Conservation (phyloP, 805 yeast species). For the Saccharomycopsis malanga region DNA sequence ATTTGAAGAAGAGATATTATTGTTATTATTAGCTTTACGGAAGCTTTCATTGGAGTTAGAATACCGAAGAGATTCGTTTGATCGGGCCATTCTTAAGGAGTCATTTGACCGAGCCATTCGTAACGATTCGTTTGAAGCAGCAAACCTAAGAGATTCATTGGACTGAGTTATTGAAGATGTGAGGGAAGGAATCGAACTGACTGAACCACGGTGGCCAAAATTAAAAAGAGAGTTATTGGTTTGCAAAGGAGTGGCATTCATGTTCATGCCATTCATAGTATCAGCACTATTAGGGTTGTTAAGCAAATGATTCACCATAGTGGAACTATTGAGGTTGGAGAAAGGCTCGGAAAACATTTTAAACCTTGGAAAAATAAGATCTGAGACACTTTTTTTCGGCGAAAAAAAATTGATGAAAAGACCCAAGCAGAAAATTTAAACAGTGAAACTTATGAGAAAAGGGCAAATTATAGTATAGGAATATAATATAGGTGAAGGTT, state of each 20-base stretch:
- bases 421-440: too few relatives aligned
- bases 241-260: constrained; percentile 36
- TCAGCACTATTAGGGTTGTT: neutral
- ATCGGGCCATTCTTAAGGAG: constrained; percentile 2
- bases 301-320: neutral
- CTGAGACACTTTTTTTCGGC: neutral
- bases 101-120: constrained; percentile 5
- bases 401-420: neutral
- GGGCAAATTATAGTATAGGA: too few relatives aligned
- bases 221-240: constrained; percentile 69
- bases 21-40: neutral
- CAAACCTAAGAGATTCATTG: constrained; percentile 12
- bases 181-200: constrained; percentile 17
- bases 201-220: constrained; percentile 32
- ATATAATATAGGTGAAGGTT: too few relatives aligned
- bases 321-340: neutral
- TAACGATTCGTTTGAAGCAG: constrained; percentile 15
- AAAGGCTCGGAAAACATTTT: neutral
- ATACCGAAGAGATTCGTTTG: constrained; percentile 5
- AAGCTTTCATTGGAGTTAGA: constrained; percentile 11
- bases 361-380: too few relatives aligned
- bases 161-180: constrained; percentile 15
- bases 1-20: neutral
- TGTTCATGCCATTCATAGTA: neutral
- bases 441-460: too few relatives aligned